A percentile compares a stretch with the other conserved stretches of the same genome.
Evolutionary conservation across 2,329 filamentous ascomycete species (phyloP).

Genomic region (Pseudogymnoascus sp.): DNA sequence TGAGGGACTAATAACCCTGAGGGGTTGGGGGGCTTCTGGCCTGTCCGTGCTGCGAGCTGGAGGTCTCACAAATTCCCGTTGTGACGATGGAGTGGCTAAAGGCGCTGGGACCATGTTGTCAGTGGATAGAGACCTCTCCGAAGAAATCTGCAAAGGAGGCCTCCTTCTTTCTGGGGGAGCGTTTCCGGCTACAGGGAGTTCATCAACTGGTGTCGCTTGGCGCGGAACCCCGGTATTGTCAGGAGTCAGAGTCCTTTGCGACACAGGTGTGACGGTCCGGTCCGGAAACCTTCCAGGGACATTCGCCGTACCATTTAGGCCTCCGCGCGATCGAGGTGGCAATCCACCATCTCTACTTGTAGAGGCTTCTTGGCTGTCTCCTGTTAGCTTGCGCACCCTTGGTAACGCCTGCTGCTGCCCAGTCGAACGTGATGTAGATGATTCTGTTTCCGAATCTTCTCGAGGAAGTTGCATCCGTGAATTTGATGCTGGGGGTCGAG

Average conservation of each 20-base stretch:
- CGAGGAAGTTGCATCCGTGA: conserved; percentile 20
- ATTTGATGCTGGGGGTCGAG: conserved; percentile 18
- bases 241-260: conserved; percentile 22
- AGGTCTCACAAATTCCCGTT: conserved; percentile 27
- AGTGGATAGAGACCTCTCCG: conserved; percentile 24
- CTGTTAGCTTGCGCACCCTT: conserved; percentile 21
- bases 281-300: conserved; percentile 25
- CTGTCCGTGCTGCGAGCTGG: conserved; percentile 27
- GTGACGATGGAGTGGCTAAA: conserved; percentile 28
- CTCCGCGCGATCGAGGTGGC: conserved; percentile 25
- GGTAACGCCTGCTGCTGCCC: conserved; percentile 18
- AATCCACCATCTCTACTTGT: conserved; percentile 24
- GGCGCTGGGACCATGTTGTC: conserved; percentile 30
- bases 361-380: conserved; percentile 27
- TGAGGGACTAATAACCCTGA: conserved; percentile 3
- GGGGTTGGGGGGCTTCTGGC: conserved; percentile 11
- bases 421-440: conserved; percentile 18
- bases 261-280: conserved; percentile 24
- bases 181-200: conserved; percentile 21
- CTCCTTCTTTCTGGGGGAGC: conserved; percentile 27
- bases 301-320: conserved; percentile 22
- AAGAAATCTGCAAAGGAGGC: conserved; percentile 26
- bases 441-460: conserved; percentile 22
- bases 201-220: conserved; percentile 21
- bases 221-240: conserved; percentile 17